phyloP scores from a whole-genome alignment of 2,329 filamentous ascomycete genomes.

The Fusarium dlaminii region DNA sequence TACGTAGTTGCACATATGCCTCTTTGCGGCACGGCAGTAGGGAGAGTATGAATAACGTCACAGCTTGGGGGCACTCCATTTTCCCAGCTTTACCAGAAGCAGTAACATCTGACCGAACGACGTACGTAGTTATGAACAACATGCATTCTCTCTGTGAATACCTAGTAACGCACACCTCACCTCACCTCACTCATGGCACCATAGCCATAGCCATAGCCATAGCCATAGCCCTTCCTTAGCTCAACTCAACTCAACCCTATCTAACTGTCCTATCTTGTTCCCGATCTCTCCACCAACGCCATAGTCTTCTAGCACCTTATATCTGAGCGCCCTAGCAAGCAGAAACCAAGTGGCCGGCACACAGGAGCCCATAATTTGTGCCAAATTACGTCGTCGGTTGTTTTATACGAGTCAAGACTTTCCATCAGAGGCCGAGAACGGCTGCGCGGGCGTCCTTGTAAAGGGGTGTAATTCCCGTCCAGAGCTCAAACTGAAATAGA shows the following conservation, averaged over 20 bases:
- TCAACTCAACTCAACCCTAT: neutral
- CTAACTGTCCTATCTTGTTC: neutral
- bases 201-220: neutral
- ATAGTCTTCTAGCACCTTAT: neutral
- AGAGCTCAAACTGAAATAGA: conserved; percentile 73
- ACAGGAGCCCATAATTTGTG: neutral
- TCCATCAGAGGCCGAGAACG: conserved; percentile 54
- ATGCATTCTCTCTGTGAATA: neutral
- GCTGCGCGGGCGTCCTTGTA: conserved; percentile 74
- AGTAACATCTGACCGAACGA: conserved; percentile 3
- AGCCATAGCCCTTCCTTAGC: neutral
- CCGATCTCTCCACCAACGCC: conserved; percentile 16
- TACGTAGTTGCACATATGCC: neutral
- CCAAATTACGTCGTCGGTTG: neutral
- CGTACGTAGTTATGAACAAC: neutral
- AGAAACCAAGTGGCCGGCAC: neutral
- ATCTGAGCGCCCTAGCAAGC: neutral
- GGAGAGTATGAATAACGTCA: conserved; percentile 27
- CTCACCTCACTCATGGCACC: neutral
- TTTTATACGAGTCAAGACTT: neutral
- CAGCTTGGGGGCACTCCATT: neutral
- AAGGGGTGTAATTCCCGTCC: conserved; percentile 82
- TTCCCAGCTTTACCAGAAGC: conserved; percentile 11
- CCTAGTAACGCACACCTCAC: neutral
- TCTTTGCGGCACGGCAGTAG: conserved; percentile 9